Conservation (phyloP, 1,139 yeast species). For the Pichia sorboxylosa region DNA sequence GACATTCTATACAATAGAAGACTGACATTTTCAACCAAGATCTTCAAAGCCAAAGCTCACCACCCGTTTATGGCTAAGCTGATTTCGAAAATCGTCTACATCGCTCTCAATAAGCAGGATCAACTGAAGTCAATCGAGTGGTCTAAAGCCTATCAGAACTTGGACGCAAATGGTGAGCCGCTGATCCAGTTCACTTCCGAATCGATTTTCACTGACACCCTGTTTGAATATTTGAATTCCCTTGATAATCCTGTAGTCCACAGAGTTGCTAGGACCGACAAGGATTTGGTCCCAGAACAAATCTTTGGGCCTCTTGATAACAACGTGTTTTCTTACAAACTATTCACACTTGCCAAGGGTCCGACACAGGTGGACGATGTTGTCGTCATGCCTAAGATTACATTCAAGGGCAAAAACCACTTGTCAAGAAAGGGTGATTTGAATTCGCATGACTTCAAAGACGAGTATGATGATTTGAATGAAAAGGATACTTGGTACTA, state of each 20-base stretch:
- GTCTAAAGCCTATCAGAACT: conserved; percentile 42
- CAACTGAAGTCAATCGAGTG: conserved; percentile 30
- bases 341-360: conserved; percentile 55
- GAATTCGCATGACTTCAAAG: conserved; percentile 9
- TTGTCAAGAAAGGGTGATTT: conserved; percentile 10
- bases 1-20: conserved; percentile 50
- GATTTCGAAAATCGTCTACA: conserved; percentile 20
- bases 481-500: conserved; percentile 17
- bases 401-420: conserved; percentile 15
- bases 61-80: conserved; percentile 23
- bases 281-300: conserved; percentile 14
- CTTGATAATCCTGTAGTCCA: conserved; percentile 49
- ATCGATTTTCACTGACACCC: conserved; percentile 65
- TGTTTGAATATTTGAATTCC: conserved; percentile 57
- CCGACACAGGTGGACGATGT: conserved; percentile 73
- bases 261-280: conserved; percentile 48
- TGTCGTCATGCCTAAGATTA: conserved; percentile 35
- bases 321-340: conserved; percentile 33
- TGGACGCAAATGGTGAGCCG: conserved; percentile 38
- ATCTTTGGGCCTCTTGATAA: conserved; percentile 19
- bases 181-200: conserved; percentile 68
- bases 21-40: conserved; percentile 66
- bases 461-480: conserved; percentile 19
- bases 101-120: conserved; percentile 17
- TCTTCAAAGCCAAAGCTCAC: conserved; percentile 27